Evolutionary conservation across 352 stramenopile genomes (phyloP).

Genomic region (Globisporangium perplexum): DNA sequence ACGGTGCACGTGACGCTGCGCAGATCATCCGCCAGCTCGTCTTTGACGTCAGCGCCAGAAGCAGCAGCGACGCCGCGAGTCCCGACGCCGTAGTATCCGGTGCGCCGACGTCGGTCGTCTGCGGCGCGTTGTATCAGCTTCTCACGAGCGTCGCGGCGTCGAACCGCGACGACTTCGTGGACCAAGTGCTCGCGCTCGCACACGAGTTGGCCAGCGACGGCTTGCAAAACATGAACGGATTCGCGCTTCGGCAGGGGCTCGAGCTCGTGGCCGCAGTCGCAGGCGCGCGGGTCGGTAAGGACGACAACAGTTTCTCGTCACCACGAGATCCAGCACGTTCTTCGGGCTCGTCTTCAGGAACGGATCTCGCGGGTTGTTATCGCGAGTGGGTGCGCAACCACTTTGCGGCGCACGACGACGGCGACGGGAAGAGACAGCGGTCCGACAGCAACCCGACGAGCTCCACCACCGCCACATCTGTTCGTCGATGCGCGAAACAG

Average conservation of each 20-base stretch:
- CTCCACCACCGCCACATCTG: no score
- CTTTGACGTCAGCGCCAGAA: conserved; percentile 6
- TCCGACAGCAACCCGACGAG: background rate
- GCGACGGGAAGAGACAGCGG: background rate
- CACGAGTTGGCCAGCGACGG: conserved; percentile 29
- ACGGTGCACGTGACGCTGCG: background rate
- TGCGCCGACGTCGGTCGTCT: conserved; percentile 3
- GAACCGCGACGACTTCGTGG: conserved; percentile 8
- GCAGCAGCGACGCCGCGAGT: background rate
- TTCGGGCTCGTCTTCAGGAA: background rate
- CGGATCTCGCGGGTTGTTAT: conserved; percentile 11
- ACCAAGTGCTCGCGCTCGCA: conserved; percentile 19
- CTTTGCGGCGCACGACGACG: conserved; percentile 8
- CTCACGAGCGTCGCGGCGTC: conserved; percentile 9
- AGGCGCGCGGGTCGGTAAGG: background rate
- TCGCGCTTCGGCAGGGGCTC: conserved; percentile 16
- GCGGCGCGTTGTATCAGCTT: conserved; percentile 8
- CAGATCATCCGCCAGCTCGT: conserved; percentile 15
- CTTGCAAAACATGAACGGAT: conserved; percentile 11
- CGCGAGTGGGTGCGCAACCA: conserved; percentile 21
- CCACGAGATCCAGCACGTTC: background rate
- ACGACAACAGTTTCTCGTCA: background rate
- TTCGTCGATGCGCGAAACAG: conserved; percentile 5
- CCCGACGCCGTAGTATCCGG: background rate
- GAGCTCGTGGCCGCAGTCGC: conserved; percentile 21